Conservation (phyloP, 2,329 filamentous ascomycete genomes). For the Fonsecaea pugnacius region DNA sequence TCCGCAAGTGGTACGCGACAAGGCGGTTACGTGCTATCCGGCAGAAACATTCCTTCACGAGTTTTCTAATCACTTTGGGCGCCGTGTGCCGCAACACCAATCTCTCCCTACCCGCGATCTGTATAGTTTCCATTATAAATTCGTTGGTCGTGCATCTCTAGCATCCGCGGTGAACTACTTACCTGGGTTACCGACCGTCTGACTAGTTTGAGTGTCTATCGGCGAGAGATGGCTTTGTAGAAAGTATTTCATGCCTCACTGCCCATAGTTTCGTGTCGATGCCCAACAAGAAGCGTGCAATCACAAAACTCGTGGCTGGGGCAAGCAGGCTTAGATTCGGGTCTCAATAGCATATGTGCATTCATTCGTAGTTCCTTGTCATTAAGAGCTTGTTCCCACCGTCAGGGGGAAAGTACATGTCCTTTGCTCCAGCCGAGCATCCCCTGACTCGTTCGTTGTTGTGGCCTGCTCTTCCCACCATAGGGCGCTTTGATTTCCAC, state of each 20-base stretch:
- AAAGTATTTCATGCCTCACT: neutral
- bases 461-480: constrained; percentile 2
- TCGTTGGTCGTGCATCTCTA: neutral
- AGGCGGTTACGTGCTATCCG: neutral
- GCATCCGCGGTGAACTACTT: neutral
- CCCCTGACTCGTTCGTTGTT: neutral
- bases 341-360: neutral
- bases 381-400: neutral
- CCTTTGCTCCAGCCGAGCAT: neutral
- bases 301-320: neutral
- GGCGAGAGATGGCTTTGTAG: neutral
- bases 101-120: neutral
- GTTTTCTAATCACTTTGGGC: neutral
- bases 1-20: neutral
- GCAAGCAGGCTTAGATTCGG: neutral
- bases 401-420: neutral
- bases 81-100: neutral
- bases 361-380: neutral
- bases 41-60: neutral
- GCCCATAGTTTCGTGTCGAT: neutral
- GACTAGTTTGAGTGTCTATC: neutral
- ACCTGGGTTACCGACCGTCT: neutral
- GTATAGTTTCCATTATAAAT: neutral
- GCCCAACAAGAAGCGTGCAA: neutral
- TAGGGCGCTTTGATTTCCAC: neutral